These are phyloP conservation scores for Beauveria pseudobassiana DNA, from an alignment of 2,329 filamentous ascomycete genomes.

Conservation along the genomic window DNA sequence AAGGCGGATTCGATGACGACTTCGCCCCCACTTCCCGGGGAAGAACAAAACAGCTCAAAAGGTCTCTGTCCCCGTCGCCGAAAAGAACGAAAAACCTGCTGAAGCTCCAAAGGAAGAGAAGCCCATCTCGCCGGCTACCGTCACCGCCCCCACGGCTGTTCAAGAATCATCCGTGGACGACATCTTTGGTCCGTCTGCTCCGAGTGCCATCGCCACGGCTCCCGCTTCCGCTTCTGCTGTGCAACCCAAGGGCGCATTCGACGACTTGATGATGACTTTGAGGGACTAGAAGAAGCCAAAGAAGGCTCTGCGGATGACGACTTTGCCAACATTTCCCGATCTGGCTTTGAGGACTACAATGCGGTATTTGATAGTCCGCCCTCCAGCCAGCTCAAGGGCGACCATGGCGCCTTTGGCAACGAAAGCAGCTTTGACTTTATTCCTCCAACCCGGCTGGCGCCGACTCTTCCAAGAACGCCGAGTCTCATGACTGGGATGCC, in stretches of 20 bases:
- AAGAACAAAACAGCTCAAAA: conserved; percentile 23
- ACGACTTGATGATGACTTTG: conserved; percentile 73
- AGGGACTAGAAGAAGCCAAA: conserved; percentile 76
- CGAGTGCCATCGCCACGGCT: conserved; percentile 18
- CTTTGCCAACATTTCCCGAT: conserved; percentile 66
- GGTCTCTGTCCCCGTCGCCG: not conserved
- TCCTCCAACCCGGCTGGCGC: conserved; percentile 26
- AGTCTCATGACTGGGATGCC: conserved; percentile 83
- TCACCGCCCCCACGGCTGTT: conserved; percentile 18
- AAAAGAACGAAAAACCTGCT: conserved; percentile 10
- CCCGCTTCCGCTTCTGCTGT: conserved; percentile 24
- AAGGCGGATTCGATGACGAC: conserved; percentile 87
- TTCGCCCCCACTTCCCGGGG: conserved; percentile 61
- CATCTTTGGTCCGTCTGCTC: conserved; percentile 31
- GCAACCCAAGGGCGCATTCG: conserved; percentile 49
- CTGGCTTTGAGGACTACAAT: conserved; percentile 71
- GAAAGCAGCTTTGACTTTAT: conserved; percentile 56
- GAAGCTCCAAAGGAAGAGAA: conserved; percentile 24
- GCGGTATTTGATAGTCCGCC: conserved; percentile 70
- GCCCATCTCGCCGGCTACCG: conserved; percentile 25
- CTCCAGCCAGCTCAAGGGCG: conserved; percentile 46
- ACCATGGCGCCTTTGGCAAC: conserved; percentile 43
- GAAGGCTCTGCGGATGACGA: conserved; percentile 74
- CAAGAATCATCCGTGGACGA: conserved; percentile 29
- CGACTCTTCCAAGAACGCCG: conserved; percentile 30